Base-by-base conservation (phyloP, 2,329 filamentous ascomycete genomes). In the Didymella arachidicola region DNA sequence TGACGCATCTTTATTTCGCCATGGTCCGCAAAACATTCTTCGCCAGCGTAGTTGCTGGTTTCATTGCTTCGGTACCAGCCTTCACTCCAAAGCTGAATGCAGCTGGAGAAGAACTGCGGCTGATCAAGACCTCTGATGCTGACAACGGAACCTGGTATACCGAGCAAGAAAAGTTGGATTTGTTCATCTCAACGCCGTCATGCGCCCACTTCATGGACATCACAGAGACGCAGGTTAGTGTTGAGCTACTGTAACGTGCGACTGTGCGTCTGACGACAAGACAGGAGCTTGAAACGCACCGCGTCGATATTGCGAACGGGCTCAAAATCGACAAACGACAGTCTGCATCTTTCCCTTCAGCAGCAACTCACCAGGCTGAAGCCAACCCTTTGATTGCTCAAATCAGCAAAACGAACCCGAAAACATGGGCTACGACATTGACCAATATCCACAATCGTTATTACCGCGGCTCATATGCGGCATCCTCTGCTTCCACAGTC, bases 401-500 rank as follows among this genome's bases (percentile, higher is more conserved):
- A 18, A 62, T 67, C 36, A 60, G 51, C 54, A 65, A 67, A 34
- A 50, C 58, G 1, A 67, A 67, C 27, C 47, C 64, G 4, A 58
- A 60, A 39, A 61, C 57, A 4, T 63, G 57, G 49, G 51, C 61
- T 18, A 54, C 60, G 10, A 63, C 62, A 12, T 62, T 65, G 38
- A 57, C 58, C 32, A 57, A 46, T 26, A 65, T 58, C 12, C 57
- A 67, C 27, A 67, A 65, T 46, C 60, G 64, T 14, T 67, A 65
- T 47, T 67, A 67, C 52, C 47, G 26, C 6, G 50, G 56, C 11
- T 55, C 57, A 1, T 60, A 59, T 70, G 93, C 93, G 27, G 84
- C 86, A 6, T 83, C 96, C 77, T 96, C 92, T 0, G 93, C 92
- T 2, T 87, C 89, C 64, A 97, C 93, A 92, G 83, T 97, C 41